A percentile compares a stretch with the other conserved stretches of the same genome.
phyloP scores from a whole-genome alignment of 177 flowering plant genomes.

The Telopea speciosissima region DNA sequence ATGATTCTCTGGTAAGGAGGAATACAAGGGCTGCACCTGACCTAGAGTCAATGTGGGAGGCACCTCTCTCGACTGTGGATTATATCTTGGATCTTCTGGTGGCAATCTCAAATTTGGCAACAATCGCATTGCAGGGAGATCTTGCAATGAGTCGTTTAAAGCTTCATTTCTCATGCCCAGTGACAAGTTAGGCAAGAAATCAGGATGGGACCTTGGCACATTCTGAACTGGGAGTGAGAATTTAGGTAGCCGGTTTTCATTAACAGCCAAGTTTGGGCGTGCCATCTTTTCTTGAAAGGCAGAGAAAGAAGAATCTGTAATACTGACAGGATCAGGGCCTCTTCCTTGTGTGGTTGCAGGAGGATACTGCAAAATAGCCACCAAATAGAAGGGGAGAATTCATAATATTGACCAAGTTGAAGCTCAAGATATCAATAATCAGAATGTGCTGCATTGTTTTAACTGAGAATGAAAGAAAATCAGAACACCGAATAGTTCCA shows the following conservation, averaged over 20 bases:
- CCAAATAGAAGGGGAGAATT: neutral
- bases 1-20: slow-evolving; percentile 78
- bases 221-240: slow-evolving; percentile 39
- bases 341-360: slow-evolving; percentile 32
- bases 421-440: neutral
- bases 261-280: slow-evolving; percentile 48
- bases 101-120: slow-evolving; percentile 59
- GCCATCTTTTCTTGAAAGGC: slow-evolving; percentile 52
- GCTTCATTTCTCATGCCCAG: slow-evolving; percentile 50
- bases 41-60: slow-evolving; percentile 51
- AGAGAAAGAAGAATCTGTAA: slow-evolving; percentile 30
- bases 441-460: neutral
- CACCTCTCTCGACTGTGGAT: slow-evolving; percentile 45
- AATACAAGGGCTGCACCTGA: slow-evolving; percentile 42
- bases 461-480: neutral
- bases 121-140: slow-evolving; percentile 52
- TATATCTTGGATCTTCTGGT: slow-evolving; percentile 37
- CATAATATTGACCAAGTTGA: neutral
- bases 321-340: slow-evolving; percentile 28
- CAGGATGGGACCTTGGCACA: slow-evolving; percentile 36
- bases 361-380: slow-evolving; percentile 47
- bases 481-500: neutral
- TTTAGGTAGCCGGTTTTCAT: slow-evolving; percentile 41
- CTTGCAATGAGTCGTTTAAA: slow-evolving; percentile 27
- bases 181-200: slow-evolving; percentile 57